Base-by-base conservation (phyloP, 345 rosid species). In the Erysimum cheiranthoides region DNA sequence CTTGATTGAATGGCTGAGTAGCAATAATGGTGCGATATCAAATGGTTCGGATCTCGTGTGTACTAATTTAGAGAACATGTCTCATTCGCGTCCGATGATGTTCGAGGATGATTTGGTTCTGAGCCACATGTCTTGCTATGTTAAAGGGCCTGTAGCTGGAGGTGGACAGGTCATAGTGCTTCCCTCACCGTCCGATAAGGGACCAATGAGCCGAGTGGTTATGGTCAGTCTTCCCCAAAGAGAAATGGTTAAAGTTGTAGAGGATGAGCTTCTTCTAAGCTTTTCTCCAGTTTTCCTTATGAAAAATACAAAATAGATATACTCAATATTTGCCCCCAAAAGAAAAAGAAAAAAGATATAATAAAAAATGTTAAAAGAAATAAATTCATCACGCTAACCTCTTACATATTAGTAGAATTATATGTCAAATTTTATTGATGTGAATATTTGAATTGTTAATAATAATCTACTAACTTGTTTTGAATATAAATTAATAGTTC, bases 1-100 rank as follows among this genome's bases (percentile, higher is more conserved):
- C 52, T 81, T 89, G 74, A 85, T 88, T 61, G 85, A 87, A 39
- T 88, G 95, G 97, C 60, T 92, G 3, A 56, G 80, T 45, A 12
- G 45, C 21, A 69, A 66, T 72, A 35, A 34, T 2, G 43, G 49
- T 46, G 74, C 72, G 7, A 27, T 49, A 50, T 80, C 76, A 64
- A 84, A 78, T n/a, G 73, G 81, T 45, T 50, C 78, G 5, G 86
- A 90, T 51, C 81, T 92, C 7, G 61, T 87, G 5, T 85, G 92
- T 76, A 62, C 75, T 18, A 86, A 73, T 21, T 18, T 88, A 27
- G 97, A 85, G 51, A 70, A 69, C 16, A 34, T 80, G 56, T 10
- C 72, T 42, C 75, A 84, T 52, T 54, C 78, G 2, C 68, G 78
- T 56, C 74, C 42, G 0, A 64, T 81, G 6, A 49, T 25, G 58